These are phyloP conservation scores for Simmondsia chinensis DNA, from an alignment of 148 eudicot species.

Conservation along the genomic window DNA sequence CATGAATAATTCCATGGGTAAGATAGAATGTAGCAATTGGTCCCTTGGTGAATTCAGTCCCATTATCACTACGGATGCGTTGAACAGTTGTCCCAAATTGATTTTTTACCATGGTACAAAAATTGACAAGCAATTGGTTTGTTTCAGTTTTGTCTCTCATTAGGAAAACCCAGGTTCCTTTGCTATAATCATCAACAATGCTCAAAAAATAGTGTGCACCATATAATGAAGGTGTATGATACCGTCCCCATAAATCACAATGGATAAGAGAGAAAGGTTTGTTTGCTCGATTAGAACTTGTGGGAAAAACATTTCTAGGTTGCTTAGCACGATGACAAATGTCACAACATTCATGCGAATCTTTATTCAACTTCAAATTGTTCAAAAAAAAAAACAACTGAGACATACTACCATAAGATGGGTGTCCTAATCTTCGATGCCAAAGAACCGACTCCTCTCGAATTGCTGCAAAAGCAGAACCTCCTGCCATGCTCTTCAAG, in stretches of 20 bases:
- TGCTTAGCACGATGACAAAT: too few species aligned
- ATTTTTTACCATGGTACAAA: not conserved
- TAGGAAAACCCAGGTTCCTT: not conserved
- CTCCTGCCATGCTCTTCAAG: too few species aligned
- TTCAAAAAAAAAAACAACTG: not conserved
- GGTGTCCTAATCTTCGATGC: not conserved
- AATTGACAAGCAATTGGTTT: not conserved
- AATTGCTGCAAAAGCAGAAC: not conserved
- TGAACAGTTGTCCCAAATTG: not conserved
- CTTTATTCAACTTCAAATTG: not conserved
- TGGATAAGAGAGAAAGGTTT: too few species aligned
- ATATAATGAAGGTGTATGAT: too few species aligned
- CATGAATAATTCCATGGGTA: not conserved
- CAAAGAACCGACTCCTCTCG: not conserved
- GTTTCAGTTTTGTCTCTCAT: not conserved
- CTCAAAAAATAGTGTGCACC: too few species aligned
- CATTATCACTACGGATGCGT: not conserved
- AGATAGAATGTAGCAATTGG: too few species aligned
- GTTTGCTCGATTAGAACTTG: too few species aligned
- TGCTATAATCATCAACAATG: not conserved
- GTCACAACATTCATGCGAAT: not conserved
- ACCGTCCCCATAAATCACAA: too few species aligned
- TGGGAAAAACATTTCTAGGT: too few species aligned
- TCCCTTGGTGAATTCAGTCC: not conserved
- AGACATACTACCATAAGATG: not conserved